phyloP scores from a whole-genome alignment of 2,329 filamentous ascomycete species.

The Alternaria novae-zelandiae region DNA sequence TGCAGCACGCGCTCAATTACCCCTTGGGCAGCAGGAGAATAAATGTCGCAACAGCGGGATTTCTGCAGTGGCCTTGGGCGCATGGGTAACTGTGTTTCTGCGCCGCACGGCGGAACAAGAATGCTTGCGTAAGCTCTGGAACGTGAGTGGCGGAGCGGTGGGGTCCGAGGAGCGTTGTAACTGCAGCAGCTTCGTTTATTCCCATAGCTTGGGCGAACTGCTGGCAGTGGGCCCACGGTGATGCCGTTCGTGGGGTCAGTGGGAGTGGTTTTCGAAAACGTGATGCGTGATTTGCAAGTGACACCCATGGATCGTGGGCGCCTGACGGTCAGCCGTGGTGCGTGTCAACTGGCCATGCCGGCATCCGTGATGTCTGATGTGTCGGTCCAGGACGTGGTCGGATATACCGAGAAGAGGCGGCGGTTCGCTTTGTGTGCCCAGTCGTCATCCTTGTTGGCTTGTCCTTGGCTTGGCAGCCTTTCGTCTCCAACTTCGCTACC shows the following conservation, averaged over 20 bases:
- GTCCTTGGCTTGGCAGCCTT: slow-evolving; percentile 18
- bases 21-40: slow-evolving; percentile 7
- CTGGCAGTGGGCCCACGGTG: slow-evolving; percentile 13
- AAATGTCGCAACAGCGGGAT: slow-evolving; percentile 5
- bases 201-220: background rate
- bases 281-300: background rate
- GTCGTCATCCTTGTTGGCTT: slow-evolving; percentile 17
- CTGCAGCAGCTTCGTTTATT: background rate
- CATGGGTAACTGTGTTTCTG: background rate
- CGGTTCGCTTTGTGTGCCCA: slow-evolving; percentile 9
- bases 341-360: background rate
- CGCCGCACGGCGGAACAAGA: background rate
- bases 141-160: background rate
- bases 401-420: background rate
- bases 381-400: background rate
- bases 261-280: background rate
- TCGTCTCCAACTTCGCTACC: slow-evolving; percentile 13
- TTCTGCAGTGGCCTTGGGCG: background rate
- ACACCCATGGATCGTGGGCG: background rate
- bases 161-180: slow-evolving; percentile 1
- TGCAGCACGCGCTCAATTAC: background rate
- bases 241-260: slow-evolving; percentile 14
- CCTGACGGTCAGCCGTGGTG: background rate
- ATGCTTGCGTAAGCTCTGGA: background rate
- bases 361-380: background rate